Base-by-base conservation (phyloP, 1,139 yeast genomes). In the Debaryomycetaceae sp. region DNA sequence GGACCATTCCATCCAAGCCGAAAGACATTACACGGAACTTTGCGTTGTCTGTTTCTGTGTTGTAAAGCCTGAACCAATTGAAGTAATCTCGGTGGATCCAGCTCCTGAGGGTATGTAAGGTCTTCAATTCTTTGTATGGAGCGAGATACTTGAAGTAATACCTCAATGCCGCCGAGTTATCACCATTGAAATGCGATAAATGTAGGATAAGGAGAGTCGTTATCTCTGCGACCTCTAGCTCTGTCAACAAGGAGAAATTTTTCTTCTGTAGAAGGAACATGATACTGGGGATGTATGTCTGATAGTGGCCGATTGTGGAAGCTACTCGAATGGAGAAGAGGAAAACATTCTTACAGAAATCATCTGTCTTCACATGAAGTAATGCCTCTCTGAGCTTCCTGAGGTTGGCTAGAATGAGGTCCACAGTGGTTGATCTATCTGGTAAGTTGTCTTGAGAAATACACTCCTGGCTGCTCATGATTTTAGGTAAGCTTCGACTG, bases 301-400 rank as follows among this genome's bases (percentile, higher is more conserved):
- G 81, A 48, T 76, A 74, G 46, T 76, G 78, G 3, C 79, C 79
- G 5, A 72, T 55, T 4, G 68, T 59, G 0, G 77, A 58, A 0
- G 81, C 60, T 4, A 77, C 61, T 35, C 81, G 53, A 5, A 75
- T 64, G 0, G 83, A 78, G 40, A 68, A 71, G 34, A 79, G 43
- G 47, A 70, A 76, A n/a, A 80, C 83, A 14, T 62, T 53, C 37
- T 66, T 66, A 14, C 70, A 51, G 43, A 79, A 78, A 1, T 62
- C 63, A 36, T 67, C 68, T 0, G 75, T 65, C 7, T 48, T 45
- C 5, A 49, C 38, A 38, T 52, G 55, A n/a, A 81, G 50, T 30
- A 81, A 49, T 2, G 83, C 74, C 51, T 81, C 87, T 38, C 87
- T 51, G 6, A 81, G 59, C 48, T 79, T 80, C 32, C 76, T 51